Evolutionary conservation across 2,329 filamentous ascomycete genomes (phyloP).

Genomic region (Neonectria ditissima): DNA sequence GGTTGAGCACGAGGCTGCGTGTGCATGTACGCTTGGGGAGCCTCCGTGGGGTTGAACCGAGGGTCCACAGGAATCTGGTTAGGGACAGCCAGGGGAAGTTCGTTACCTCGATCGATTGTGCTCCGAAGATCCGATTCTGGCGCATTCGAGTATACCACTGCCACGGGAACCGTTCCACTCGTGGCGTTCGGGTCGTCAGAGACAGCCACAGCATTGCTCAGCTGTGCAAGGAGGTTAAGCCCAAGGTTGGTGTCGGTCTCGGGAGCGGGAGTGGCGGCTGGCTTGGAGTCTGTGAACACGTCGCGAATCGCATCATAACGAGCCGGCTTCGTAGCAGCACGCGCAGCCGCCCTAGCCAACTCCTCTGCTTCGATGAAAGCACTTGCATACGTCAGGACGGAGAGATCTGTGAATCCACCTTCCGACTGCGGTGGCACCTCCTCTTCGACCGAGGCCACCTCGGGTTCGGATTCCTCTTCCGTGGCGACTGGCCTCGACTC

Average conservation of each 20-base stretch:
- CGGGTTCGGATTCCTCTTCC: conserved; percentile 44
- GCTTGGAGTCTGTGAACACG: conserved; percentile 54
- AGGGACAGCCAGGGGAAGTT: conserved; percentile 37
- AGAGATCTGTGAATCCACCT: conserved; percentile 45
- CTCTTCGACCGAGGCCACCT: conserved; percentile 42
- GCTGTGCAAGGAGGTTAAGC: conserved; percentile 51
- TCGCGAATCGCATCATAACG: conserved; percentile 56
- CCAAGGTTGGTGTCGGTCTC: conserved; percentile 40
- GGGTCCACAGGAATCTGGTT: conserved; percentile 41
- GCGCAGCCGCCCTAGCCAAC: conserved; percentile 39
- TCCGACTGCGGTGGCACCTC: conserved; percentile 40
- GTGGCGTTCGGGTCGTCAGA: conserved; percentile 36
- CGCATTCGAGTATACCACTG: background rate
- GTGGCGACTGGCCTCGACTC: conserved; percentile 45
- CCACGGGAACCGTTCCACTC: conserved; percentile 21
- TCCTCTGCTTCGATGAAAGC: conserved; percentile 49
- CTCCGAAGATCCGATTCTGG: conserved; percentile 33
- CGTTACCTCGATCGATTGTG: conserved; percentile 40
- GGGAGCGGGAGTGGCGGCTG: conserved; percentile 42
- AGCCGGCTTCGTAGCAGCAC: conserved; percentile 47
- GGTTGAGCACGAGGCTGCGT: conserved; percentile 40
- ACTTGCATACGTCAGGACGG: conserved; percentile 48
- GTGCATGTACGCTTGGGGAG: conserved; percentile 42
- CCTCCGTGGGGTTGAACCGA: conserved; percentile 42
- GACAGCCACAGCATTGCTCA: conserved; percentile 49